Conservation (phyloP, 2,329 filamentous ascomycete genomes). For the Ophiostoma tasmaniense region DNA sequence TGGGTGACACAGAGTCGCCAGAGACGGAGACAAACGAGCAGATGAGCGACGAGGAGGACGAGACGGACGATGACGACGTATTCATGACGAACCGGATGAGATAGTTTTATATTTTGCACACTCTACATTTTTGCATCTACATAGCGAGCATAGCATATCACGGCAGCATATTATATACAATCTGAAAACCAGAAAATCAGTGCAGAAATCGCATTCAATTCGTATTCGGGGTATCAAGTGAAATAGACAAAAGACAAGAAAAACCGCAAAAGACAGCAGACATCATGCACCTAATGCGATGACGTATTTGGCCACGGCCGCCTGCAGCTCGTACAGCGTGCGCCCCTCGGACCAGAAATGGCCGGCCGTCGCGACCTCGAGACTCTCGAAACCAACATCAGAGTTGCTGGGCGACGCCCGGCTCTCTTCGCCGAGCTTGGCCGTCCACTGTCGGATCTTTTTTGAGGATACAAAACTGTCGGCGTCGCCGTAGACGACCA, state of each 20-base stretch:
- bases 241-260: neutral
- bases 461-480: conserved; percentile 64
- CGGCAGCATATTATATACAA: neutral
- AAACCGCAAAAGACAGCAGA: neutral
- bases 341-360: conserved; percentile 47
- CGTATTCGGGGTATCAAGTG: conserved; percentile 13
- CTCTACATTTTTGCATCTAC: neutral
- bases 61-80: conserved; percentile 10
- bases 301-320: conserved; percentile 28
- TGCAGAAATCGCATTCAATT: neutral
- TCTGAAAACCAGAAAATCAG: neutral
- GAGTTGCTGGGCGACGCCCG: neutral
- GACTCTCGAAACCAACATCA: conserved; percentile 29
- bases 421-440: conserved; percentile 35
- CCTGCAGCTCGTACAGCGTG: conserved; percentile 29
- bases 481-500: conserved; percentile 65
- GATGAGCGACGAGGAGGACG: conserved; percentile 3
- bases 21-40: neutral
- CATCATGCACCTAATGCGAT: neutral
- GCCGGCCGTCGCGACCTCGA: conserved; percentile 39
- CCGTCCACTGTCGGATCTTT: conserved; percentile 58
- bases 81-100: conserved; percentile 3
- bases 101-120: neutral
- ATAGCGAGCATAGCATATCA: neutral
- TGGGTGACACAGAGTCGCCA: neutral